phyloP scores from a whole-genome alignment of 2,329 filamentous ascomycete species.

The Diaporthe amygdali region DNA sequence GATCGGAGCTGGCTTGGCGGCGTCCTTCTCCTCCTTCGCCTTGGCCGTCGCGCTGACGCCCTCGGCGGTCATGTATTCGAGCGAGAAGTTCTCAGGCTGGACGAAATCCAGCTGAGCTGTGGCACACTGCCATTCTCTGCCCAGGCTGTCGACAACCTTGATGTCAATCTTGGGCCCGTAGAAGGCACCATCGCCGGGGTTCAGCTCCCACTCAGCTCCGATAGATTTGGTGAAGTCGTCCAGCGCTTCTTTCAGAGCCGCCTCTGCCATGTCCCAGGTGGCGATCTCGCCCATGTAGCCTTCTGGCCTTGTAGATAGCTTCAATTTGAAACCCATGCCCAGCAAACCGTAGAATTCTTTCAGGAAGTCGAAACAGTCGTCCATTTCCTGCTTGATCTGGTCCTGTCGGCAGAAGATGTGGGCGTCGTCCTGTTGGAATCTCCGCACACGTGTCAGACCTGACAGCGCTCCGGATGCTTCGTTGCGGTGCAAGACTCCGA shows the following conservation, averaged over 20 bases:
- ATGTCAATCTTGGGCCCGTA: slow-evolving; percentile 99
- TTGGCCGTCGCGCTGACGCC: slow-evolving; percentile 34
- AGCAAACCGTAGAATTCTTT: slow-evolving; percentile 76
- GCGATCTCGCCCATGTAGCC: slow-evolving; percentile 86
- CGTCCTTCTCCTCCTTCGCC: slow-evolving; percentile 38
- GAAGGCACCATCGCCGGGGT: slow-evolving; percentile 95
- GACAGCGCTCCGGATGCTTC: slow-evolving; percentile 91
- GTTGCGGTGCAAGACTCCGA: slow-evolving; percentile 93
- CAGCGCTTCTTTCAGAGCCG: slow-evolving; percentile 78
- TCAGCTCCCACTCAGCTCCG: slow-evolving; percentile 82
- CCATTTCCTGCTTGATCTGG: slow-evolving; percentile 77
- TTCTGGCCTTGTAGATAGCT: slow-evolving; percentile 88
- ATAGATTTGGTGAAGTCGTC: slow-evolving; percentile 68
- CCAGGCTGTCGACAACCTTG: slow-evolving; percentile 86
- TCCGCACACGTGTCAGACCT: slow-evolving; percentile 87
- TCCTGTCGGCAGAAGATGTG: slow-evolving; percentile 94
- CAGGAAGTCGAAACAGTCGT: slow-evolving; percentile 86
- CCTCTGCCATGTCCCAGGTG: slow-evolving; percentile 90
- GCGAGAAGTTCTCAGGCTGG: slow-evolving; percentile 81
- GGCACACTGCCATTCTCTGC: slow-evolving; percentile 80
- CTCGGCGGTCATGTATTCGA: slow-evolving; percentile 83
- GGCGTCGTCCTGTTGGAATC: slow-evolving; percentile 95
- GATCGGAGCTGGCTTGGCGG: slow-evolving; percentile 32
- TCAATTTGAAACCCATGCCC: slow-evolving; percentile 90
- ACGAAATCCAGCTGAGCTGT: slow-evolving; percentile 93